A percentile compares a stretch with the other conserved stretches of the same genome.
Conservation (phyloP, 2,329 filamentous ascomycete genomes). For the Metarhizium robertsii region DNA sequence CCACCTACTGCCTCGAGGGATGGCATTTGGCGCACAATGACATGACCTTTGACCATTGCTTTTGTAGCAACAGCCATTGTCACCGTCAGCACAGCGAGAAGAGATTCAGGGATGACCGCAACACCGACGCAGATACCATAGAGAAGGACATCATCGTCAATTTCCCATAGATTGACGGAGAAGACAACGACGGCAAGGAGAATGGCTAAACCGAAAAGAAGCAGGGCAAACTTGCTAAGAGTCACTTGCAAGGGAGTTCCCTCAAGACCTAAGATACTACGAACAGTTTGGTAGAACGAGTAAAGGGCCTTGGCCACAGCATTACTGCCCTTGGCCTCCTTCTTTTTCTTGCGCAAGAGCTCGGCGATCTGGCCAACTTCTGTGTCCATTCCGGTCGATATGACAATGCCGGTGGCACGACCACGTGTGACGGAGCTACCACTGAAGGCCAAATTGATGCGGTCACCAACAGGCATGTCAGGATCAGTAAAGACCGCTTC, state of each 20-base stretch:
- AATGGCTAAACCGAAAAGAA: constrained; percentile 66
- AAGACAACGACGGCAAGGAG: constrained; percentile 54
- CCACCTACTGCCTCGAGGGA: constrained; percentile 59
- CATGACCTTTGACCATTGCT: constrained; percentile 54
- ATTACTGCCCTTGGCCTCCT: constrained; percentile 27
- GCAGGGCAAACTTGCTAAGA: constrained; percentile 73
- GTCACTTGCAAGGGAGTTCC: constrained; percentile 81
- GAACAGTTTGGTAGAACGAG: constrained; percentile 31
- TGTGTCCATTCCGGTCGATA: constrained; percentile 63
- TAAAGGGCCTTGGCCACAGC: constrained; percentile 36
- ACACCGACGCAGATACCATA: constrained; percentile 54
- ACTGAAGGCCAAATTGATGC: constrained; percentile 62
- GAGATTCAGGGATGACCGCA: constrained; percentile 55
- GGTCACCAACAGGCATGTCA: constrained; percentile 56
- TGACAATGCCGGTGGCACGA: constrained; percentile 58
- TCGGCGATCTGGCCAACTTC: constrained; percentile 70
- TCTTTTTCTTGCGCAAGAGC: constrained; percentile 50
- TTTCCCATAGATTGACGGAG: constrained; percentile 43
- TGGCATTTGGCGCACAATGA: constrained; percentile 56
- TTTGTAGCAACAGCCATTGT: constrained; percentile 60
- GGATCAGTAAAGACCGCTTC: constrained; percentile 41
- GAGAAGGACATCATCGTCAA: constrained; percentile 48
- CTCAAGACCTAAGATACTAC: constrained; percentile 53
- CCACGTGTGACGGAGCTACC: constrained; percentile 65
- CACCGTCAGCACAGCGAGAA: constrained; percentile 62